These are phyloP conservation scores for Cladosporium sp. DNA, from an alignment of 2,329 filamentous ascomycete species.

Conservation along the genomic window DNA sequence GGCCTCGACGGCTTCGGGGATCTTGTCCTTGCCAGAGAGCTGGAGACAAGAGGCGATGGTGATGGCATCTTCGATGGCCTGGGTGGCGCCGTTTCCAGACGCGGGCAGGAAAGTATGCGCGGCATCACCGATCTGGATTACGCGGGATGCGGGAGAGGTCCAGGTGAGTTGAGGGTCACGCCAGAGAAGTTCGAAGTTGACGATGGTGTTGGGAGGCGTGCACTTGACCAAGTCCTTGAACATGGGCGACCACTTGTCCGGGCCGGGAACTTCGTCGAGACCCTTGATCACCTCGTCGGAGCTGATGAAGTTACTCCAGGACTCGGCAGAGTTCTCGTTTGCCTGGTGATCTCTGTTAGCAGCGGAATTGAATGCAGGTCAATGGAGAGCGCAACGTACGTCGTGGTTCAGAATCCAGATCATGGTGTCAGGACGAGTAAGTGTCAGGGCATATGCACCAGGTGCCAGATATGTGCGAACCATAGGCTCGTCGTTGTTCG, in stretches of 20 bases:
- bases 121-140: constrained; percentile 43
- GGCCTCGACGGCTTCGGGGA: constrained; percentile 35
- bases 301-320: constrained; percentile 46
- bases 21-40: constrained; percentile 39
- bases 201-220: constrained; percentile 44
- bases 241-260: constrained; percentile 42
- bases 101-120: constrained; percentile 45
- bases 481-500: constrained; percentile 37
- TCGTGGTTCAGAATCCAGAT: constrained; percentile 50
- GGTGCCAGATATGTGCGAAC: constrained; percentile 43
- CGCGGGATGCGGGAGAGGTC: constrained; percentile 39
- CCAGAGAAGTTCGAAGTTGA: constrained; percentile 49
- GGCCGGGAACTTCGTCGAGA: constrained; percentile 43
- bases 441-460: constrained; percentile 42
- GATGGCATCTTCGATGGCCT: constrained; percentile 47
- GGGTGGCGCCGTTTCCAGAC: constrained; percentile 40
- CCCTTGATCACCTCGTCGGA: constrained; percentile 42
- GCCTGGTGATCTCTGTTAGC: constrained; percentile 27
- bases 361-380: too few relatives aligned
- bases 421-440: constrained; percentile 45
- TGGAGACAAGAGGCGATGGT: constrained; percentile 44
- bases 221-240: constrained; percentile 44
- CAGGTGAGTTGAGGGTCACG: constrained; percentile 42
- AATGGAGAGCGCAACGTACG: constrained; percentile 18
- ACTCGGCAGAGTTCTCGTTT: constrained; percentile 42